A percentile compares a stretch with the other conserved stretches of the same genome.
These are phyloP conservation scores for Delonix regia DNA, from an alignment of 306 rosid species.

Conservation along the genomic window DNA sequence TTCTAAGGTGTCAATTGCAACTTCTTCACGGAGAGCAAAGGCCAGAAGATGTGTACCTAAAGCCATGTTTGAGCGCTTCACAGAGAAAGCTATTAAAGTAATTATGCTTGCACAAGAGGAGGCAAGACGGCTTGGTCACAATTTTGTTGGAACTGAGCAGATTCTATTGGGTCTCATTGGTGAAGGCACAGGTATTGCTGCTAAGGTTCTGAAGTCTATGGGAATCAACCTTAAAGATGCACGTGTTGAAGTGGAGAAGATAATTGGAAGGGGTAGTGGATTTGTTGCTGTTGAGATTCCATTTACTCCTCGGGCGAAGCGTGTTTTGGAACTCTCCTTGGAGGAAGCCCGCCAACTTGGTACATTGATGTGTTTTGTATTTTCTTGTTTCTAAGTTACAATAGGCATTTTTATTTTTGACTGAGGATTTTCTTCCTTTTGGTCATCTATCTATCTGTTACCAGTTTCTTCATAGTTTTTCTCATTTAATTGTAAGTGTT, in stretches of 20 bases:
- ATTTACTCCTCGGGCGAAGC: slow-evolving; percentile 91
- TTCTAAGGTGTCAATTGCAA: slow-evolving; percentile 45
- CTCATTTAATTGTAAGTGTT: background rate
- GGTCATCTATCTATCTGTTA: background rate
- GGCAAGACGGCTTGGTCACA: slow-evolving; percentile 90
- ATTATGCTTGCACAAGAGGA: slow-evolving; percentile 95
- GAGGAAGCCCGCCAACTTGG: slow-evolving; percentile 97
- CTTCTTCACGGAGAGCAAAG: slow-evolving; percentile 46
- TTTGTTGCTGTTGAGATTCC: slow-evolving; percentile 95
- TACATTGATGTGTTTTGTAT: slow-evolving; percentile 20
- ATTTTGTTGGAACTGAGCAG: slow-evolving; percentile 93
- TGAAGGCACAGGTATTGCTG: slow-evolving; percentile 92
- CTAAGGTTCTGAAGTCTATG: slow-evolving; percentile 88
- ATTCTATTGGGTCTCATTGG: slow-evolving; percentile 87
- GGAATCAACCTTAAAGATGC: slow-evolving; percentile 89
- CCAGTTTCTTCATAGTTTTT: background rate
- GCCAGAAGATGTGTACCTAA: slow-evolving; percentile 67
- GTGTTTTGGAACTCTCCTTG: slow-evolving; percentile 86
- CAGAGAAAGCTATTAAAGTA: slow-evolving; percentile 88
- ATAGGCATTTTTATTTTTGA: background rate
- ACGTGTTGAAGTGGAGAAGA: slow-evolving; percentile 91
- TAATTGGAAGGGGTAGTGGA: slow-evolving; percentile 93
- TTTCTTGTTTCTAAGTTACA: background rate
- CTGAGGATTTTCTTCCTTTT: background rate
- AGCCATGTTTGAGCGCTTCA: slow-evolving; percentile 96